These are phyloP conservation scores for Quercus gilva DNA, from an alignment of 306 rosid genomes.

Conservation along the genomic window DNA sequence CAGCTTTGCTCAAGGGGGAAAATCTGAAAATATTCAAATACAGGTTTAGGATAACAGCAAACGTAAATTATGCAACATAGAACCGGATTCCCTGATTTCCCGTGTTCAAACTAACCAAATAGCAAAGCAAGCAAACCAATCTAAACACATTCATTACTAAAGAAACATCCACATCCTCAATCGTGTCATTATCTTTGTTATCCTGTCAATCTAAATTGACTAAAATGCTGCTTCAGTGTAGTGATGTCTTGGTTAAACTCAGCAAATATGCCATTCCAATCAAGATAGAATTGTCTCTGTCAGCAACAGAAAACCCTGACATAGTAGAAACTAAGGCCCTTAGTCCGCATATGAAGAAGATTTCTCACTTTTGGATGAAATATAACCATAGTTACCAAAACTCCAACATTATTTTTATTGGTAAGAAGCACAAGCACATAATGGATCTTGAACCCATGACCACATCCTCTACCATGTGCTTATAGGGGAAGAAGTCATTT, in stretches of 20 bases:
- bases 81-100: background rate
- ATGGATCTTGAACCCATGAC: too few relatives aligned
- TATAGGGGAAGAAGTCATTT: too few relatives aligned
- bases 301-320: background rate
- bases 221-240: background rate
- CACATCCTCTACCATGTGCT: too few relatives aligned
- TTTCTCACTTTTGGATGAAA: too few relatives aligned
- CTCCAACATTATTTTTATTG: too few relatives aligned
- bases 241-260: background rate
- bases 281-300: background rate
- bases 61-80: background rate
- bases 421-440: too few relatives aligned
- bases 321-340: too few relatives aligned
- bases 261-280: background rate
- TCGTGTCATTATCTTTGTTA: too few relatives aligned
- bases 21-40: background rate
- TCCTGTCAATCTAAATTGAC: background rate
- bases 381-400: too few relatives aligned
- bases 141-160: background rate
- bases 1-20: background rate
- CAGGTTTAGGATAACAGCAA: background rate
- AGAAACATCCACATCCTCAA: background rate
- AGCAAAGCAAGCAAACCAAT: background rate
- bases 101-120: background rate
- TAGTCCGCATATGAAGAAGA: too few relatives aligned